Conservation (phyloP, 805 yeast species). For the Sporopachydermia lactativora region DNA sequence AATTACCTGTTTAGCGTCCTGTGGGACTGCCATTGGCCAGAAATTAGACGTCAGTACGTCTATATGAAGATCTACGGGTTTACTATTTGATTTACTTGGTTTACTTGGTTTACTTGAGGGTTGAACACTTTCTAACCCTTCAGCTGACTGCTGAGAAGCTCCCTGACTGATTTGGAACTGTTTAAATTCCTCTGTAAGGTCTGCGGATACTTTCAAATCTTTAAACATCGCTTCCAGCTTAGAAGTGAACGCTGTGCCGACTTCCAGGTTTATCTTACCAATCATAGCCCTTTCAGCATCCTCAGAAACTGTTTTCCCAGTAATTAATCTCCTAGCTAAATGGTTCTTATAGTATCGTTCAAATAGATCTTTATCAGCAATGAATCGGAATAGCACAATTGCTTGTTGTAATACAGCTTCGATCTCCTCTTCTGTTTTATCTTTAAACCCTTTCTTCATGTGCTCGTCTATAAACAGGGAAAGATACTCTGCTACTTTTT, state of each 20-base stretch:
- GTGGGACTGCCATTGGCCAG: constrained; percentile 42
- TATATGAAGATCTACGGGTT: constrained; percentile 28
- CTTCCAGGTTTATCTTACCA: constrained; percentile 53
- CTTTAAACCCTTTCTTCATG: constrained; percentile 34
- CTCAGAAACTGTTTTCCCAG: constrained; percentile 26
- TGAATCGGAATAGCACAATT: constrained; percentile 46
- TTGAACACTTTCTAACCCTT: constrained; percentile 8
- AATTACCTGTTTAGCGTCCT: constrained; percentile 11
- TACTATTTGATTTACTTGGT: constrained; percentile 17
- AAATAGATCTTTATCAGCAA: constrained; percentile 75
- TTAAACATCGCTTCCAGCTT: constrained; percentile 78
- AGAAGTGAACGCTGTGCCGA: constrained; percentile 67
- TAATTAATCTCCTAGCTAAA: constrained; percentile 66
- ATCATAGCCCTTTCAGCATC: constrained; percentile 63
- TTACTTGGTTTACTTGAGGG: constrained; percentile 6
- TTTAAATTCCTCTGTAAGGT: constrained; percentile 28
- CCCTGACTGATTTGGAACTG: constrained; percentile 2
- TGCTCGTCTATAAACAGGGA: constrained; percentile 46
- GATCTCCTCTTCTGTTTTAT: constrained; percentile 29
- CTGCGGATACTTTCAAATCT: constrained; percentile 53
- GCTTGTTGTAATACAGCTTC: constrained; percentile 38
- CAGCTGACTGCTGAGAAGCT: constrained; percentile 8
- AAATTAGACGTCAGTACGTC: constrained; percentile 44
- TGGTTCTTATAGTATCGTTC: constrained; percentile 78
- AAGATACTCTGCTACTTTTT: constrained; percentile 36